Evolutionary conservation across 2,329 filamentous ascomycete species (phyloP), one percentile per base, ranked within the genome.

Genomic region (Fulvia fulva): DNA sequence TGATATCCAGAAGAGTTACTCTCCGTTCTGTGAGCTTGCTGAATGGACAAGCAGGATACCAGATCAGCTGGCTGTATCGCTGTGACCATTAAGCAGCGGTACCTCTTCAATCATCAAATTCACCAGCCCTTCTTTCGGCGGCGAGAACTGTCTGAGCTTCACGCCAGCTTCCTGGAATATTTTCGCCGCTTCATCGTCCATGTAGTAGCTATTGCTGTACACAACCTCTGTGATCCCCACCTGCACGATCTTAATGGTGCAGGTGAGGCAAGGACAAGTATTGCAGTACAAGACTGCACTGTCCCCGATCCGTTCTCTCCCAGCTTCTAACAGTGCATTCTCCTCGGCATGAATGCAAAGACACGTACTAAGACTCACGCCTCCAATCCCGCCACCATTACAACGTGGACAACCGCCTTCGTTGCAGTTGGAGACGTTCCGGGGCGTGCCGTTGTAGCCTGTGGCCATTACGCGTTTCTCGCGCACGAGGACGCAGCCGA

Each of bases 341-440:
- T 99, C 94, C 78, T 99, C 94, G 0, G 94, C 94, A 73, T 99
- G 94, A n/a, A 99, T 84, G 73, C 94, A 99, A 51, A 97, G 81
- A 70, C 94, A 99, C 5, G 93, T 96, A 4, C 87, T 86, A 21
- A 99, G 81, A 0, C 84, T 86, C 47, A 87, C 81, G 23, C 94
- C 94, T 25, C 82, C 83, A 56, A 45, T 57, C 1, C 53, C 63
- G 4, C 58, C 63, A 53, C 83, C 82, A 74, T 99, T 97, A 76
- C 94, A 99, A 51, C 94, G 83, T 11, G 81, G 77, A 65, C 94
- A 99, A 51, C 94, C 94, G 65, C 94, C 94, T 69, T 96, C 90
- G 66, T 88, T 89, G 77, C 94, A 99, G 76, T 99, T 99, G 56
- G 79, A 84, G 68, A 97, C 80, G 45, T 92, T 88, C 22, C 93